phyloP scores from a whole-genome alignment of 768 basidiomycete genomes.

The Sarcodon sp. region DNA sequence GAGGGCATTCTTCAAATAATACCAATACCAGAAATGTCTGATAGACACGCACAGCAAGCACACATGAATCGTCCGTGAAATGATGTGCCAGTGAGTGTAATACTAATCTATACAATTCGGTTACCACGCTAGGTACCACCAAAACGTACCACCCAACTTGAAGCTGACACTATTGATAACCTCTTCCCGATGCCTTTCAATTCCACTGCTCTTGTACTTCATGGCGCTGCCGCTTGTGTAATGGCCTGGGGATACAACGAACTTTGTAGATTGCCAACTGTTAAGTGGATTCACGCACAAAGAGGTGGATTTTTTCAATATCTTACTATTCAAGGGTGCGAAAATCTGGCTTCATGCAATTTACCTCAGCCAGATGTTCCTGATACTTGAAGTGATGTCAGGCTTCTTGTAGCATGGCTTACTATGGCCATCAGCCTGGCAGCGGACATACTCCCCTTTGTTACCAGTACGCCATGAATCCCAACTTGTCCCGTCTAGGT shows the following conservation, averaged over 20 bases:
- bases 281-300: slow-evolving; percentile 24
- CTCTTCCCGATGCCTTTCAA: too few relatives aligned
- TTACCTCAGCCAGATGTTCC: not conserved
- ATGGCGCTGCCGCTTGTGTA: slow-evolving; percentile 16
- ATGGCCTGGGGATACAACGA: slow-evolving; percentile 24
- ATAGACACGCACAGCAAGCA: too few relatives aligned
- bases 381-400: slow-evolving; percentile 3
- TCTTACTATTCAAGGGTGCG: slow-evolving; percentile 69
- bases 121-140: too few relatives aligned
- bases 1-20: too few relatives aligned
- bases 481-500: not conserved
- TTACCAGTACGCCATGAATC: slow-evolving; percentile 18
- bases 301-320: slow-evolving; percentile 61
- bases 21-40: too few relatives aligned
- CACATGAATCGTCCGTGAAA: too few relatives aligned
- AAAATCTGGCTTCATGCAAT: not conserved
- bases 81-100: too few relatives aligned
- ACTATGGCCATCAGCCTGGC: slow-evolving; percentile 27
- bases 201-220: slow-evolving; percentile 13
- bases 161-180: too few relatives aligned
- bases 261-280: slow-evolving; percentile 9
- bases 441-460: slow-evolving; percentile 26
- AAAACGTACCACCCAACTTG: too few relatives aligned
- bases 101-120: too few relatives aligned
- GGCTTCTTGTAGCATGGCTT: slow-evolving; percentile 23